These are phyloP conservation scores for Lasiodiplodia sp. DNA, from an alignment of 2,329 filamentous ascomycete genomes.

Conservation along the genomic window DNA sequence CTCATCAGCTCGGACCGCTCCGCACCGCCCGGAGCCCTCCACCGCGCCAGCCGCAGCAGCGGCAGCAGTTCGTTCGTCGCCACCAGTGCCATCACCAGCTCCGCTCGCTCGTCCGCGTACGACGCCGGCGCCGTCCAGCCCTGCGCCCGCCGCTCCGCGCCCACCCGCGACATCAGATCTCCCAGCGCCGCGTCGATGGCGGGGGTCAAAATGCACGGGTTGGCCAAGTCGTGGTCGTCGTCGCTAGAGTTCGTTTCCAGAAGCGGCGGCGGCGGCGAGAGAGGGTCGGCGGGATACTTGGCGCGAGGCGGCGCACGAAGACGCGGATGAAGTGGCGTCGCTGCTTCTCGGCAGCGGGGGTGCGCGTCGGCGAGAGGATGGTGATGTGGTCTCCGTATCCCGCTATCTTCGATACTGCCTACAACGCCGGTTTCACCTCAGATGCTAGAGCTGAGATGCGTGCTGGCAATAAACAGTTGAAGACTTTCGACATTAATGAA, in stretches of 20 bases:
- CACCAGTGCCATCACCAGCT: constrained; percentile 8
- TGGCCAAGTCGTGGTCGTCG: not conserved
- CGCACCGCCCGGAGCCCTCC: not conserved
- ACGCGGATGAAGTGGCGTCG: constrained; percentile 8
- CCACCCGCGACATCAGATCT: not conserved
- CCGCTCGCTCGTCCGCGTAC: not conserved
- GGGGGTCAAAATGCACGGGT: not conserved
- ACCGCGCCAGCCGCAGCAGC: constrained; percentile 12
- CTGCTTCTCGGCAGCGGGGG: not conserved
- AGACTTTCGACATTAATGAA: constrained; percentile 4
- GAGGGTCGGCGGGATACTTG: constrained; percentile 5
- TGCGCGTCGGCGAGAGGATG: not conserved
- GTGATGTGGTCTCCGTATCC: not conserved
- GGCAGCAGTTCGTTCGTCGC: not conserved
- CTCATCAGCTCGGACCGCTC: not conserved
- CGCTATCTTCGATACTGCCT: constrained; percentile 24
- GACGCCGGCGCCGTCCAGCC: not conserved
- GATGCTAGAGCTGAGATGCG: not conserved
- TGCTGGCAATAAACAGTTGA: not conserved
- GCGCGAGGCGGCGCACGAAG: not conserved
- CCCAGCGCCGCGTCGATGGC: not conserved
- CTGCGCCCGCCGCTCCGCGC: not conserved
- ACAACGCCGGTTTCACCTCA: not conserved
- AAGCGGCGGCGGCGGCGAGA: too few species aligned
- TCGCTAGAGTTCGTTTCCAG: too few species aligned